Evolutionary conservation across 169 alveolate genomes (phyloP).

Genomic region (Plasmodium coatneyi): DNA sequence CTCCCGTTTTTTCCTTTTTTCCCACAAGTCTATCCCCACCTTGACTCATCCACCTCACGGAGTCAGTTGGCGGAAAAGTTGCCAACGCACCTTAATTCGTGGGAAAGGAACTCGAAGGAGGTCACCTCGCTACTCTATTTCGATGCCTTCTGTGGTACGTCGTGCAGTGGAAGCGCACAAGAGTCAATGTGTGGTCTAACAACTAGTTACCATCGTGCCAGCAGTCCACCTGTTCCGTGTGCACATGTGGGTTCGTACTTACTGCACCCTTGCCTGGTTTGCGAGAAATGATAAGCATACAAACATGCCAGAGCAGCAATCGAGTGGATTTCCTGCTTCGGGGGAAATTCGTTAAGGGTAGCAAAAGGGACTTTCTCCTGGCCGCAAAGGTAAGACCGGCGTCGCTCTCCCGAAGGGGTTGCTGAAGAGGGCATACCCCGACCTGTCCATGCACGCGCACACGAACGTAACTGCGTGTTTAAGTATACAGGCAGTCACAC

Average conservation of each 20-base stretch:
- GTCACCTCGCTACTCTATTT: not conserved
- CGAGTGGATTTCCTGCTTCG: conserved; percentile 23
- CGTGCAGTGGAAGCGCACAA: not conserved
- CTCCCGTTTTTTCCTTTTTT: too few species aligned
- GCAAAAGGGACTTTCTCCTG: conserved; percentile 16
- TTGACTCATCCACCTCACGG: not conserved
- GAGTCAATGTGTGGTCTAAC: not conserved
- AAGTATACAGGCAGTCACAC: not conserved
- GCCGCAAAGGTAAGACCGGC: conserved; percentile 56
- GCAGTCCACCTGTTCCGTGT: not conserved
- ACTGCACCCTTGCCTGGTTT: not conserved
- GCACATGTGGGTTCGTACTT: not conserved
- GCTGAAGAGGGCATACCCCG: not conserved
- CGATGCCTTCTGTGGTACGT: not conserved
- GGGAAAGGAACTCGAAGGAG: not conserved
- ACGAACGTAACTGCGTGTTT: not conserved
- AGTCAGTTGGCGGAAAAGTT: not conserved
- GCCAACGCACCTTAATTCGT: not conserved
- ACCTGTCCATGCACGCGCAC: not conserved
- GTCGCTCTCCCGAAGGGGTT: not conserved
- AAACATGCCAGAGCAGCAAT: conserved; percentile 58
- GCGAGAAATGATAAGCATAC: conserved; percentile 42
- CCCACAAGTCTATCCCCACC: too few species aligned
- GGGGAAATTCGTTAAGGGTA: conserved; percentile 53
- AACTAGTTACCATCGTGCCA: not conserved